A percentile compares a stretch with the other conserved stretches of the same genome.
phyloP scores from a whole-genome alignment of 2,329 filamentous ascomycete species.

The Neospermospora avenae region DNA sequence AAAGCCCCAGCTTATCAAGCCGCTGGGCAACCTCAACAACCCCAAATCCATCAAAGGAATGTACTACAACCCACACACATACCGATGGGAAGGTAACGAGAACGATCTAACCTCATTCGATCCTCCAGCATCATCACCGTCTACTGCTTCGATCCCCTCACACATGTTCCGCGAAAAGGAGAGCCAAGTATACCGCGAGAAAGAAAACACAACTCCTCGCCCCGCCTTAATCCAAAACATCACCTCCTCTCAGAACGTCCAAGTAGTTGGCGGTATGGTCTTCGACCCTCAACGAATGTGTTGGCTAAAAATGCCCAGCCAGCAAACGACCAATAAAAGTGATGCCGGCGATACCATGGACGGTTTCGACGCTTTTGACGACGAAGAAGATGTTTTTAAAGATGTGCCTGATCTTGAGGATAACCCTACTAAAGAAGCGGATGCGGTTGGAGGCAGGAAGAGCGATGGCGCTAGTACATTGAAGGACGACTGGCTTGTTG shows the following conservation, averaged over 20 bases:
- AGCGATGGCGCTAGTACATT: slow-evolving; percentile 47
- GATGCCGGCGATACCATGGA: slow-evolving; percentile 57
- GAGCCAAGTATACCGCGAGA: slow-evolving; percentile 47
- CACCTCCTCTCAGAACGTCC: slow-evolving; percentile 77
- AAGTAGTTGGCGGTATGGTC: slow-evolving; percentile 96
- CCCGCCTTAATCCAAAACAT: slow-evolving; percentile 90
- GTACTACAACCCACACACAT: slow-evolving; percentile 86
- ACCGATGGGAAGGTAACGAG: slow-evolving; percentile 95
- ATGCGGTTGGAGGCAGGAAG: slow-evolving; percentile 49
- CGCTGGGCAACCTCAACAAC: slow-evolving; percentile 71
- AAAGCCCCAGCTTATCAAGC: slow-evolving; percentile 87
- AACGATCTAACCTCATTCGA: slow-evolving; percentile 80
- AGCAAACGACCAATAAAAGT: slow-evolving; percentile 40
- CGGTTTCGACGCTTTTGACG: slow-evolving; percentile 68
- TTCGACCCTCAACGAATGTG: slow-evolving; percentile 98
- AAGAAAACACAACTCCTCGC: slow-evolving; percentile 57
- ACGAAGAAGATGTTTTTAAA: slow-evolving; percentile 91
- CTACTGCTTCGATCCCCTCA: slow-evolving; percentile 44
- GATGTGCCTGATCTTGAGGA: slow-evolving; percentile 93
- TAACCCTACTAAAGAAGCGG: slow-evolving; percentile 31
- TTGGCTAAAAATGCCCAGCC: slow-evolving; percentile 77
- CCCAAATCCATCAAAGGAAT: slow-evolving; percentile 89
- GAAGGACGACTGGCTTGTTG: slow-evolving; percentile 79
- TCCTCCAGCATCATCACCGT: slow-evolving; percentile 52
- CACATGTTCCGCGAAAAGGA: slow-evolving; percentile 51